A percentile compares a stretch with the other conserved stretches of the same genome.
phyloP scores from a whole-genome alignment of 495 filamentous ascomycete species.

The Delitschia confertaspora region DNA sequence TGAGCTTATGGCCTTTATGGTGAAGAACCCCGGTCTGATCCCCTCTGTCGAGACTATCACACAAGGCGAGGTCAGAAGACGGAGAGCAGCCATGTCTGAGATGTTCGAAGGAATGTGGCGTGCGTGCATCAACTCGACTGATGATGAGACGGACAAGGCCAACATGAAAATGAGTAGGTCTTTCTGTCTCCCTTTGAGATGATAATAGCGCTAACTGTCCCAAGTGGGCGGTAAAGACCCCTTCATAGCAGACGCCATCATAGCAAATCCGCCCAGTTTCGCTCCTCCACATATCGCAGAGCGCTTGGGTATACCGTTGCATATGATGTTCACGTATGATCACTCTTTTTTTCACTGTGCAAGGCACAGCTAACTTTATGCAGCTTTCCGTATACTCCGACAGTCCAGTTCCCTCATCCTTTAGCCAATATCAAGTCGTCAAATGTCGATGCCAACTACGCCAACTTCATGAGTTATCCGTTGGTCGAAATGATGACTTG shows the following conservation, averaged over 20 bases:
- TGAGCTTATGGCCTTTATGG: conserved; percentile 75
- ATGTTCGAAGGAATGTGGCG: conserved; percentile 40
- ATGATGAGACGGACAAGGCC: conserved; percentile 43
- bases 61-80: conserved; percentile 52
- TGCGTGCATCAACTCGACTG: conserved; percentile 35
- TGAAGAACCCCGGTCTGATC: conserved; percentile 67
- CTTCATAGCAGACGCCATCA: conserved; percentile 37
- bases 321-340: conserved; percentile 37
- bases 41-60: conserved; percentile 56
- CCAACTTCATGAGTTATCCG: conserved; percentile 67
- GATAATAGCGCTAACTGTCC: conserved; percentile 27
- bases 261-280: conserved; percentile 36
- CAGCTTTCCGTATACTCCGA: conserved; percentile 35
- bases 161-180: conserved; percentile 45
- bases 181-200: conserved; percentile 17
- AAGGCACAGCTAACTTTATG: no score
- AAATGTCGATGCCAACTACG: conserved; percentile 42
- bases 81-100: conserved; percentile 50
- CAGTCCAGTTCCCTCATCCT: conserved; percentile 35
- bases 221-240: conserved; percentile 28
- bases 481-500: conserved; percentile 46
- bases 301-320: conserved; percentile 34
- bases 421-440: conserved; percentile 37
- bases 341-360: no score
- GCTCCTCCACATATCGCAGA: conserved; percentile 37